Conservation (phyloP, 306 rosid genomes). For the Rosa rugosa region DNA sequence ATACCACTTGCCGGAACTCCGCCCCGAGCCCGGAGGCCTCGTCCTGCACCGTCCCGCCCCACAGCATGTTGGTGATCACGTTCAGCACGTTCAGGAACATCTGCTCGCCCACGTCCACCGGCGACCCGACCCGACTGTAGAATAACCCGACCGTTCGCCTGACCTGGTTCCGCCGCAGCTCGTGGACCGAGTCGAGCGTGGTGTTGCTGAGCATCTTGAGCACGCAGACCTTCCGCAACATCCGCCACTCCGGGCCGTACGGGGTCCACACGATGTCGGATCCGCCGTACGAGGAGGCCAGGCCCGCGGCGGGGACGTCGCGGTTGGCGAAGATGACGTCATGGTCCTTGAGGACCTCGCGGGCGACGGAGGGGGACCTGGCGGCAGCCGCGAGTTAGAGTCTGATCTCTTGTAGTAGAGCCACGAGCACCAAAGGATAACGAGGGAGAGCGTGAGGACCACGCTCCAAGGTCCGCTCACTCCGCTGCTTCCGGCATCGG, state of each 20-base stretch:
- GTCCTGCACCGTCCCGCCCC: background rate
- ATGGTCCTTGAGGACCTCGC: slow-evolving; percentile 57
- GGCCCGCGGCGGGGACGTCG: slow-evolving; percentile 54
- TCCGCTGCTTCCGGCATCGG: background rate
- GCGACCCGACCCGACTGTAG: slow-evolving; percentile 35
- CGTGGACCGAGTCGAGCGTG: slow-evolving; percentile 55
- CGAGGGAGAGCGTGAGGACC: background rate
- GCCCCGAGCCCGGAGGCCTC: slow-evolving; percentile 26
- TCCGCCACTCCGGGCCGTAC: slow-evolving; percentile 78
- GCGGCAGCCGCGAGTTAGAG: slow-evolving; percentile 33
- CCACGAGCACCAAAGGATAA: slow-evolving; percentile 17
- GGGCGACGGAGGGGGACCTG: slow-evolving; percentile 60
- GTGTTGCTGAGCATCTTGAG: slow-evolving; percentile 64
- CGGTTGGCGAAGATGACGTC: slow-evolving; percentile 72
- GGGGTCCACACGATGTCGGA: slow-evolving; percentile 62
- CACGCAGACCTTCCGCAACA: slow-evolving; percentile 65
- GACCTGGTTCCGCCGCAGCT: slow-evolving; percentile 54
- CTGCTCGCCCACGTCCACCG: slow-evolving; percentile 56
- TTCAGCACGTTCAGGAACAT: slow-evolving; percentile 55
- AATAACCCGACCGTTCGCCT: slow-evolving; percentile 39
- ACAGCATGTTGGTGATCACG: slow-evolving; percentile 41
- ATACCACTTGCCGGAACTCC: slow-evolving; percentile 55
- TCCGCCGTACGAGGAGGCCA: slow-evolving; percentile 46
- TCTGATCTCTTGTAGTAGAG: slow-evolving; percentile 16
- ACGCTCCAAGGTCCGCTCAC: background rate